These are phyloP conservation scores for Voacanga thouarsii DNA, from an alignment of 257 asterid genomes.

Conservation along the genomic window DNA sequence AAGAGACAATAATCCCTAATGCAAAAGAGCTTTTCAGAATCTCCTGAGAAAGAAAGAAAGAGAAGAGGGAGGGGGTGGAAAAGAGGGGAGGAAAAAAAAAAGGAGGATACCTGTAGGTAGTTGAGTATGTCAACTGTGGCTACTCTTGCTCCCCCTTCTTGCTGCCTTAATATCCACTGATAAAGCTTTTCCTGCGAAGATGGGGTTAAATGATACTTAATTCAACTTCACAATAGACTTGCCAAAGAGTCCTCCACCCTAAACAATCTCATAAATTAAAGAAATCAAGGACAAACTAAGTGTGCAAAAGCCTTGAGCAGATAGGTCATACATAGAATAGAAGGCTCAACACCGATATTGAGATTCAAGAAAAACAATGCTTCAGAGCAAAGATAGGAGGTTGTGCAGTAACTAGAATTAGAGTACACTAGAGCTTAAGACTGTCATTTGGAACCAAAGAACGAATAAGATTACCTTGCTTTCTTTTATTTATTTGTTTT, in stretches of 20 bases:
- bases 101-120: slow-evolving; percentile 37
- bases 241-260: not conserved
- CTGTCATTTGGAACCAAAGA: not conserved
- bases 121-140: slow-evolving; percentile 34
- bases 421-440: not conserved
- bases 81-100: too few species aligned
- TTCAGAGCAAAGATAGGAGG: not conserved
- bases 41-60: not conserved
- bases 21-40: not conserved
- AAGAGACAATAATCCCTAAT: not conserved
- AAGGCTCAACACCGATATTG: not conserved
- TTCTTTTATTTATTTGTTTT: not conserved
- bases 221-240: not conserved
- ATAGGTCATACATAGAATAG: not conserved
- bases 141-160: slow-evolving; percentile 47
- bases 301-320: not conserved
- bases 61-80: too few species aligned
- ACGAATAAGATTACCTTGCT: not conserved
- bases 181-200: slow-evolving; percentile 40
- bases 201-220: not conserved
- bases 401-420: not conserved
- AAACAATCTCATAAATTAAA: not conserved
- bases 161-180: slow-evolving; percentile 47
- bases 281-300: not conserved
- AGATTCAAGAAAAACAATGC: not conserved